A percentile compares a stretch with the other conserved stretches of the same genome.
Conservation (phyloP, 2,329 filamentous ascomycete species). For the Talaromyces sp. region DNA sequence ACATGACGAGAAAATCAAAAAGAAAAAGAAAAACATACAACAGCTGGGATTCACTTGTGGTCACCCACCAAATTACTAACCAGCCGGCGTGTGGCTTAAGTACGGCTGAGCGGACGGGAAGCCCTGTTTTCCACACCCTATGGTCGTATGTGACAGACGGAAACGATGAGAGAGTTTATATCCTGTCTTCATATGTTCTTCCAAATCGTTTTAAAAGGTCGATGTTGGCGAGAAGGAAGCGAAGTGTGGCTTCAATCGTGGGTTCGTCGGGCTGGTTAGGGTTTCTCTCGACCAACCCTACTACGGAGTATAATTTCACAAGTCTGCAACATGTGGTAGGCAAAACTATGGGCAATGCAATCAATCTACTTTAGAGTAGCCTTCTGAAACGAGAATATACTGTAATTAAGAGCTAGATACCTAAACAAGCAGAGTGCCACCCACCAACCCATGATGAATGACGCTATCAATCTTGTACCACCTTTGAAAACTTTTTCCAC, state of each 20-base stretch:
- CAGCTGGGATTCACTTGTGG: not conserved
- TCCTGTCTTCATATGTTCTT: not conserved
- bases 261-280: not conserved
- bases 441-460: not conserved
- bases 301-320: not conserved
- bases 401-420: not conserved
- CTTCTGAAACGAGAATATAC: not conserved
- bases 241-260: not conserved
- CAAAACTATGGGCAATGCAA: not conserved
- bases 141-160: not conserved
- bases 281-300: not conserved
- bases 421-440: not conserved
- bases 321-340: not conserved
- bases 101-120: conserved; percentile 2
- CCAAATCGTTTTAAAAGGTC: not conserved
- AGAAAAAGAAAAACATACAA: not conserved
- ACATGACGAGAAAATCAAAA: not conserved
- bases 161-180: not conserved
- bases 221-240: not conserved
- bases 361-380: not conserved
- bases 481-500: not conserved
- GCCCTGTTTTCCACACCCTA: conserved; percentile 5
- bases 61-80: conserved; percentile 2
- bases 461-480: not conserved
- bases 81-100: conserved; percentile 3